These are phyloP conservation scores for Schizochytrium sp. DNA, from an alignment of 108 stramenopile genomes.

Conservation along the genomic window DNA sequence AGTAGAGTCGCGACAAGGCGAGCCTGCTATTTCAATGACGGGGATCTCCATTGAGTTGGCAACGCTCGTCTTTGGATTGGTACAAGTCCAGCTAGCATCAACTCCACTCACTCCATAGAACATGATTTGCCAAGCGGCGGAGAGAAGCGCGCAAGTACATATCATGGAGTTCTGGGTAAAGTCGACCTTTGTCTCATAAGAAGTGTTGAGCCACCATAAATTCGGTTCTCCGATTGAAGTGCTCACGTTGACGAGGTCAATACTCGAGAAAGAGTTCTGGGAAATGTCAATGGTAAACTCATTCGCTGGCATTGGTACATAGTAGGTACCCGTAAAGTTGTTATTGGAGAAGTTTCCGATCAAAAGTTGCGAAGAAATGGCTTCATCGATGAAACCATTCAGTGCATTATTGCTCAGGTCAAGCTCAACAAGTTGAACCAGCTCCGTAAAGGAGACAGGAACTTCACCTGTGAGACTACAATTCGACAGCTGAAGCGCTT, in stretches of 20 bases:
- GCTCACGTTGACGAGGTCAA: neutral
- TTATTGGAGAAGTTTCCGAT: constrained; percentile 1
- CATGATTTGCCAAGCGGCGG: neutral
- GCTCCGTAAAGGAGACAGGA: neutral
- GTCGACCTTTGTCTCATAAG: neutral
- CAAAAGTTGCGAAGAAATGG: neutral
- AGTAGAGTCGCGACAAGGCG: neutral
- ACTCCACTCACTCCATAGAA: neutral
- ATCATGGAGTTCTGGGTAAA: constrained; percentile 6
- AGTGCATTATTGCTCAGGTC: constrained; percentile 36
- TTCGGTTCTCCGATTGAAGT: neutral
- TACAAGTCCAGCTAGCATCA: neutral
- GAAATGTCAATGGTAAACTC: neutral
- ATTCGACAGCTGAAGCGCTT: constrained; percentile 10
- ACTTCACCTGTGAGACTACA: neutral
- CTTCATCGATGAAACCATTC: neutral
- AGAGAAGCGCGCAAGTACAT: neutral
- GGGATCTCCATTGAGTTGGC: neutral
- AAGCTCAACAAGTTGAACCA: neutral
- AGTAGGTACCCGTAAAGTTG: neutral
- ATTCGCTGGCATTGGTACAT: neutral
- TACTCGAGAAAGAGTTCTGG: neutral
- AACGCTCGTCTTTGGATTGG: neutral
- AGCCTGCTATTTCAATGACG: neutral
- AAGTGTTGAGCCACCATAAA: neutral